A percentile compares a stretch with the other conserved stretches of the same genome.
Conservation (phyloP, 139 green algal genomes). For the Auxenochlorella pyrenoidosa region DNA sequence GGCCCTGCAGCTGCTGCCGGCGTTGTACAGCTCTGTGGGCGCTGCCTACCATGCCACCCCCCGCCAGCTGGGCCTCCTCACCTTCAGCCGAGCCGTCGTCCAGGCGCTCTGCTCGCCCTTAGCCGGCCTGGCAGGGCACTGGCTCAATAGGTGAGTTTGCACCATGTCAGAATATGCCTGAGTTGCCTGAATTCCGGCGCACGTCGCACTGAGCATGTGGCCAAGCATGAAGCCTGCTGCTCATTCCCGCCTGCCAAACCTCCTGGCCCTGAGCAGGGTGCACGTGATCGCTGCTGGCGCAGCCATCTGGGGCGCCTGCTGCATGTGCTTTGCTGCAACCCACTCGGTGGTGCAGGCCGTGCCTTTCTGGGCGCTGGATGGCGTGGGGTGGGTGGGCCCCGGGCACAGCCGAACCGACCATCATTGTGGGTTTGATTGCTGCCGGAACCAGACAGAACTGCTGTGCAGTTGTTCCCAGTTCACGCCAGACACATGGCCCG, state of each 20-base stretch:
- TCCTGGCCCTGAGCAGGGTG: conserved; percentile 3
- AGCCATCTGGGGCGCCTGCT: conserved; percentile 68
- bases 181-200: too few species aligned
- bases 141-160: too few species aligned
- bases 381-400: conserved; percentile 46
- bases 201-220: too few species aligned
- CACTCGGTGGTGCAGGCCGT: conserved; percentile 45
- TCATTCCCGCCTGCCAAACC: too few species aligned
- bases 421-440: too few species aligned
- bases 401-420: too few species aligned
- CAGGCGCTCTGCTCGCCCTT: conserved; percentile 55
- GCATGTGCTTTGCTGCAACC: conserved; percentile 51
- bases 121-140: not conserved
- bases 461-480: too few species aligned
- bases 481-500: too few species aligned
- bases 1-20: conserved; percentile 39
- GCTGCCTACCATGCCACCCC: conserved; percentile 28
- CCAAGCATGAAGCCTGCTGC: too few species aligned
- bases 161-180: too few species aligned
- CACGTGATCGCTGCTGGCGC: conserved; percentile 57
- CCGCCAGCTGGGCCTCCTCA: conserved; percentile 58
- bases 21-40: conserved; percentile 42
- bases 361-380: conserved; percentile 64
- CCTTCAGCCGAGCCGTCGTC: conserved; percentile 60
- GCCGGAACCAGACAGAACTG: too few species aligned